Evolutionary conservation across 129 eudicot species (phyloP).

Genomic region (Pittosporum tobira): DNA sequence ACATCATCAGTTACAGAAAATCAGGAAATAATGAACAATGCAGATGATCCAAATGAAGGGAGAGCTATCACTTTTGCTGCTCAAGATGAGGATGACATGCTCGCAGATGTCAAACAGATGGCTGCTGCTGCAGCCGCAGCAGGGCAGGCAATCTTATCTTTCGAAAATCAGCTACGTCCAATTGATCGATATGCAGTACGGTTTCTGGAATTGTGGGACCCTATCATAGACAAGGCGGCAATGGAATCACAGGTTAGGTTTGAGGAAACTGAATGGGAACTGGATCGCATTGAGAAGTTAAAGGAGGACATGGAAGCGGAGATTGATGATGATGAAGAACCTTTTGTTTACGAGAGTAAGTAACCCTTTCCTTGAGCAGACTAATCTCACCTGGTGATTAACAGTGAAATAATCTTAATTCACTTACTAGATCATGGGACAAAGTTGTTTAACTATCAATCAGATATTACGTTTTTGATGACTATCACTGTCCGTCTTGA

Average conservation of each 20-base stretch:
- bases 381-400: background rate
- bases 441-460: background rate
- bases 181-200: conserved; percentile 92
- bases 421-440: background rate
- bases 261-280: conserved; percentile 93
- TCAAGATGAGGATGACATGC: conserved; percentile 79
- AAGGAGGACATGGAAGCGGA: conserved; percentile 99
- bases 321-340: conserved; percentile 92
- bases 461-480: too few species aligned
- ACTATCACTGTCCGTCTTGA: background rate
- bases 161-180: conserved; percentile 85
- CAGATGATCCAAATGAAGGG: conserved; percentile 40
- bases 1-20: conserved; percentile 30
- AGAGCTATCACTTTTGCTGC: conserved; percentile 31
- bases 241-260: conserved; percentile 40
- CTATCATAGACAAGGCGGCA: conserved; percentile 62
- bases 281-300: conserved; percentile 91
- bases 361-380: background rate
- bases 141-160: conserved; percentile 68
- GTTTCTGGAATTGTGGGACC: conserved; percentile 89
- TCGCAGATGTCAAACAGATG: conserved; percentile 92
- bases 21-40: conserved; percentile 17
- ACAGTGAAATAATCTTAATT: background rate
- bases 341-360: conserved; percentile 93
- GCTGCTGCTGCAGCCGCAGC: conserved; percentile 92